Conservation (phyloP, 2,329 filamentous ascomycete genomes). For the Xylariaceae sp. region DNA sequence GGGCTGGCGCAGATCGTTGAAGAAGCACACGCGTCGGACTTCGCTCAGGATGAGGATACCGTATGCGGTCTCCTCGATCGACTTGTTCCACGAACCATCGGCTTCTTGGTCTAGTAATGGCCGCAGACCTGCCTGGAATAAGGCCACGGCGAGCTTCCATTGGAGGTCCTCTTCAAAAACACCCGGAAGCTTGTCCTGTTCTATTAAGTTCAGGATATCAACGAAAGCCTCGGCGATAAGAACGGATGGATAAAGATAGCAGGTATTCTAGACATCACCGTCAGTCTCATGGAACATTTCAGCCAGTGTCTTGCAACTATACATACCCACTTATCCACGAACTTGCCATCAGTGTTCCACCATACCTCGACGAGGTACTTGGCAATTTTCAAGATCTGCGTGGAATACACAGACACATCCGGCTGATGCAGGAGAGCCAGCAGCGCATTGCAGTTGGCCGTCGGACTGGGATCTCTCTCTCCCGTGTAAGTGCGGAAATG, state of each 20-base stretch:
- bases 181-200: conserved; percentile 17
- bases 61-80: conserved; percentile 21
- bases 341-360: conserved; percentile 21
- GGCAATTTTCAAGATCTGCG: conserved; percentile 29
- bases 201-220: conserved; percentile 18
- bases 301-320: background rate
- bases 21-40: conserved; percentile 18
- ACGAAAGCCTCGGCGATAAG: conserved; percentile 21
- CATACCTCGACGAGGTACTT: conserved; percentile 27
- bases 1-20: conserved; percentile 18
- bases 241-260: conserved; percentile 19
- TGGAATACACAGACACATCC: conserved; percentile 16
- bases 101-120: conserved; percentile 16
- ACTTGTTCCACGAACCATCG: conserved; percentile 21
- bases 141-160: conserved; percentile 14
- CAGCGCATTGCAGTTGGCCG: conserved; percentile 34
- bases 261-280: conserved; percentile 15
- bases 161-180: conserved; percentile 19
- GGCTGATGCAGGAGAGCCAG: conserved; percentile 28
- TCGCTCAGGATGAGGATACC: conserved; percentile 20
- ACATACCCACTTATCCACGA: conserved; percentile 30
- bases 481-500: conserved; percentile 32
- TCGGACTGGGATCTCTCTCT: conserved; percentile 32
- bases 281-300: conserved; percentile 1
- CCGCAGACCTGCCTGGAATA: conserved; percentile 21